phyloP scores from a whole-genome alignment of 2,329 filamentous ascomycete genomes.

The Xylariaceae sp. region DNA sequence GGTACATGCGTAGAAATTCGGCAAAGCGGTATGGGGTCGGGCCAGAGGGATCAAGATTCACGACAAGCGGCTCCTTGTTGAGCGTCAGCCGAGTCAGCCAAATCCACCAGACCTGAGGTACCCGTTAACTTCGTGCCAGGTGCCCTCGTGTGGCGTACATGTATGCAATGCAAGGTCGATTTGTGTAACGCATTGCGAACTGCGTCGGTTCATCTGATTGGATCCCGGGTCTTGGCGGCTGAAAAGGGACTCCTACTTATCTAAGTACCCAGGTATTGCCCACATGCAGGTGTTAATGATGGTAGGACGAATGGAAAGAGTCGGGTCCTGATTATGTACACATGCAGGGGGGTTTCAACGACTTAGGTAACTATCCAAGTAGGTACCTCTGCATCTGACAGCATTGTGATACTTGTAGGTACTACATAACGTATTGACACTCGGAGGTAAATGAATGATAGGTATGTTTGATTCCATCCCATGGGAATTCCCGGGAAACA shows the following conservation, averaged over 20 bases:
- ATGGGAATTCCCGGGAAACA: conserved; percentile 12
- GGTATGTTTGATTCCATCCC: too few relatives aligned
- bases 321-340: conserved; percentile 17
- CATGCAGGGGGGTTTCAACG: conserved; percentile 18
- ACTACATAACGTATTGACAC: too few relatives aligned
- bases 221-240: conserved; percentile 22
- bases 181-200: conserved; percentile 18
- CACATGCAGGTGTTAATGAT: conserved; percentile 16
- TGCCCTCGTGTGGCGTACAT: conserved; percentile 8
- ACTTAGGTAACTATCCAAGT: not conserved
- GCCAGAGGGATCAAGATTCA: conserved; percentile 11
- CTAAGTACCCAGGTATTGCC: conserved; percentile 28
- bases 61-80: not conserved
- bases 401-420: too few relatives aligned
- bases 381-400: not conserved
- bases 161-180: conserved; percentile 29
- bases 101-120: not conserved
- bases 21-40: conserved; percentile 10
- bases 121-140: conserved; percentile 11
- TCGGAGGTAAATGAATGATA: too few relatives aligned
- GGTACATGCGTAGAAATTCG: conserved; percentile 29
- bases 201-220: conserved; percentile 14
- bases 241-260: conserved; percentile 19
- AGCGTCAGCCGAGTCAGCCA: conserved; percentile 5
- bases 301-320: conserved; percentile 22